Evolutionary conservation across 1,139 yeast genomes (phyloP).

Genomic region (Suhomyces taliae): DNA sequence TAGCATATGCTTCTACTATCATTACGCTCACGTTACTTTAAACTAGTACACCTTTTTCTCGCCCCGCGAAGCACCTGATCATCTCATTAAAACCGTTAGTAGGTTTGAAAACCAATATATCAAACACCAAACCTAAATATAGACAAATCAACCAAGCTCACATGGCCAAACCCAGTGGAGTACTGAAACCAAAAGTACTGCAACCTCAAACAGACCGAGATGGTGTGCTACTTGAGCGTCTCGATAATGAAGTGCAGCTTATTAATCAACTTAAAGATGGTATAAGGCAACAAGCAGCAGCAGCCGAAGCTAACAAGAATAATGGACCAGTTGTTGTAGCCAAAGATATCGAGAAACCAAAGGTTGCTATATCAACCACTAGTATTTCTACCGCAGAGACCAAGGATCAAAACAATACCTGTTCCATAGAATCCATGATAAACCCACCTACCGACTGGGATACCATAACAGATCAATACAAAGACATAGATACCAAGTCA

Average conservation of each 20-base stretch:
- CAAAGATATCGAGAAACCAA: neutral
- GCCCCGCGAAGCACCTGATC: too few relatives aligned
- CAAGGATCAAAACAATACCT: neutral
- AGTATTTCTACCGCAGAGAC: neutral
- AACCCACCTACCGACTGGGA: conserved; percentile 13
- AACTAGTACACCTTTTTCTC: too few relatives aligned
- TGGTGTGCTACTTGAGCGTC: conserved; percentile 29
- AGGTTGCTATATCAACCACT: neutral
- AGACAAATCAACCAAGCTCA: neutral
- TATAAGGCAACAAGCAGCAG: conserved; percentile 8
- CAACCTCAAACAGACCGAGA: conserved; percentile 5
- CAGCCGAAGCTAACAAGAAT: neutral
- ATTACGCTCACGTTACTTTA: too few relatives aligned
- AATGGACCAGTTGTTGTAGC: too few relatives aligned
- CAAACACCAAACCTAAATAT: too few relatives aligned
- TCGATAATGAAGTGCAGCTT: conserved; percentile 37
- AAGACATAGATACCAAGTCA: conserved; percentile 39
- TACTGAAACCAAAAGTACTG: conserved; percentile 1
- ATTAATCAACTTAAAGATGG: conserved; percentile 31
- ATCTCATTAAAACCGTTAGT: too few relatives aligned
- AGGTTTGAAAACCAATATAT: too few relatives aligned
- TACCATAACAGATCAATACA: conserved; percentile 34
- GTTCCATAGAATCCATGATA: neutral
- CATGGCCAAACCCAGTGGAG: neutral
- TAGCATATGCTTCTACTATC: too few relatives aligned